Evolutionary conservation across 495 filamentous ascomycete genomes (phyloP), one percentile per base, ranked within the genome.

Genomic region (Astrothelium subdiscretum): DNA sequence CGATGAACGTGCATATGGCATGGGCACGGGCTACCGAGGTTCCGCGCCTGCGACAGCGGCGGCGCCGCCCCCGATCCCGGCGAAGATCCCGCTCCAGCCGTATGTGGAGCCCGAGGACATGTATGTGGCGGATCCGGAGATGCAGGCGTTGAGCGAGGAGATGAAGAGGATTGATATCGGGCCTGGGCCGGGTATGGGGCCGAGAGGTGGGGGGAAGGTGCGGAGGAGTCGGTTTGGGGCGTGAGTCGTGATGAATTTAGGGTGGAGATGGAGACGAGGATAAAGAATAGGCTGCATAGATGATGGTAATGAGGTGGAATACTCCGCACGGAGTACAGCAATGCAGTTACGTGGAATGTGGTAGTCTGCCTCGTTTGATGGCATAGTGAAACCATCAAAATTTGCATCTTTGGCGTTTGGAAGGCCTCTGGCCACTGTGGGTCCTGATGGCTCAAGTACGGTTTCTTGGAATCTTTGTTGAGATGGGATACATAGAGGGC

Each of bases 121-220:
- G 60, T 20, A 24, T 24, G 6, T 20, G 48, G 22, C 3, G 29
- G 43, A 48, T 48, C 20, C 48, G 15, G 75, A 77, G 70, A 84
- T 79, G 78, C 79, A 73, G 71, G 83, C 88, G 10, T 73, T 96
- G 60, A 87, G 89, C 69, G 82, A 90, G 61, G 91, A 96, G 74
- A 79, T 96, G 73, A 83, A 81, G 63, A 83, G 78, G 31, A 95
- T 96, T 65, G 89, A 96, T 74, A 87, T 96, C 63, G 90, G 90
- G 72, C 43, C 63, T 66, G 12, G 57, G 70, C 57, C 27, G 51
- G 42, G 32, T 52, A 48, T 10, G 24, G 6, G n/a, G n/a, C n/a
- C n/a, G n/a, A n/a, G 54, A 43, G 11, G 63, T 32, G 62, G 62
- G 32, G 38, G 57, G 26, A 18, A 26, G 61, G 42, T 22, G 61